phyloP scores from a whole-genome alignment of 2,329 filamentous ascomycete species.

The Xylaria sp. region DNA sequence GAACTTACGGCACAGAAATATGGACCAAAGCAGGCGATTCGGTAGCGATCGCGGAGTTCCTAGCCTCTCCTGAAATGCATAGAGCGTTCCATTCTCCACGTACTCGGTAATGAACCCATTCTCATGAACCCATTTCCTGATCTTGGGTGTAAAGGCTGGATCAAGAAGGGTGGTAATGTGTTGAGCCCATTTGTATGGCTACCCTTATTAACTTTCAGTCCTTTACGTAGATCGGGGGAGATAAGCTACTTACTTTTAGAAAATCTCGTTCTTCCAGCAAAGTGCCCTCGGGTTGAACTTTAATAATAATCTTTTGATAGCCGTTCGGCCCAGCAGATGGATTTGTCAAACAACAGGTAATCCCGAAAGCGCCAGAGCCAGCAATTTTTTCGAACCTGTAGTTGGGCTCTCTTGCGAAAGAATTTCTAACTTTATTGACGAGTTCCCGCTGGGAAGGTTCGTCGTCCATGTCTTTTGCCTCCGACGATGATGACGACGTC shows the following conservation, averaged over 20 bases:
- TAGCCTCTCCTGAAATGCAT: background rate
- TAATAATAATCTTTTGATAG: background rate
- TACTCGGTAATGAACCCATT: conserved; percentile 3
- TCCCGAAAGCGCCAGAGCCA: background rate
- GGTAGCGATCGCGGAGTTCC: background rate
- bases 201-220: background rate
- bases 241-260: background rate
- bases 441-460: too few species aligned
- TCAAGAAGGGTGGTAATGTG: background rate
- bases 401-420: background rate
- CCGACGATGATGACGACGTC: too few species aligned
- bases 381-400: background rate
- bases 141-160: background rate
- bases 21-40: conserved; percentile 3
- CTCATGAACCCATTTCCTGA: background rate
- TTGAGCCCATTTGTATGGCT: background rate
- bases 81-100: conserved; percentile 1
- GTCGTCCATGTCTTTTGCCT: too few species aligned
- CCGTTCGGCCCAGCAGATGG: background rate
- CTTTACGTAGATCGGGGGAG: background rate
- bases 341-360: background rate
- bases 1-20: conserved; percentile 11
- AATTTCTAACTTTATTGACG: background rate
- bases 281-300: background rate
- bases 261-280: too few species aligned